Evolutionary conservation across 441 rosid species (phyloP).

Genomic region (Erysimum pusillum): DNA sequence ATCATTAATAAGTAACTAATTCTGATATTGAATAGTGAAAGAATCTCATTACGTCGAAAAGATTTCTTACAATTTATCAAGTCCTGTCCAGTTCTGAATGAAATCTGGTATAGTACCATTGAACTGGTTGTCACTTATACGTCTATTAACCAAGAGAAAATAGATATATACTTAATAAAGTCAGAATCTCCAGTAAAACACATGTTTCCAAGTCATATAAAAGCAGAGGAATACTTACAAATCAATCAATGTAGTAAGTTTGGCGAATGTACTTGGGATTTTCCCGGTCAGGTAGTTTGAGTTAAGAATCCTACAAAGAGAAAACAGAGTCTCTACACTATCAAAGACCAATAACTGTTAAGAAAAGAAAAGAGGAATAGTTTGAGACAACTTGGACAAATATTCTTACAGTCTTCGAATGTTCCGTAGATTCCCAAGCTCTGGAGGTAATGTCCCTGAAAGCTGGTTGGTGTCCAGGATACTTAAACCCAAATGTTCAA

Average conservation of each 20-base stretch:
- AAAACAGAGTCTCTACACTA: constrained; percentile 19
- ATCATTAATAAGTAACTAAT: constrained; percentile 2
- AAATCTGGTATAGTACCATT: constrained; percentile 57
- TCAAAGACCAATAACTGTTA: neutral
- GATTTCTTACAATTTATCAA: constrained; percentile 53
- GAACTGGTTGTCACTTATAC: constrained; percentile 59
- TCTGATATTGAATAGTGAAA: neutral
- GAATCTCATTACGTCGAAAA: neutral
- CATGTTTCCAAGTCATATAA: neutral
- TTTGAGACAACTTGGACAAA: neutral
- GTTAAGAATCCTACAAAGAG: constrained; percentile 50
- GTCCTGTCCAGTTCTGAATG: constrained; percentile 57
- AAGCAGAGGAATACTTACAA: constrained; percentile 48
- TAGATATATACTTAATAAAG: too few species aligned
- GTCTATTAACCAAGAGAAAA: constrained; percentile 39
- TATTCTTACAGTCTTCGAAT: constrained; percentile 54
- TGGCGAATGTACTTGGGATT: constrained; percentile 64
- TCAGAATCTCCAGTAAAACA: neutral
- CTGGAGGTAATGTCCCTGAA: constrained; percentile 61
- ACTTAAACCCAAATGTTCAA: constrained; percentile 37
- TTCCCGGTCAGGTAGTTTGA: constrained; percentile 66
- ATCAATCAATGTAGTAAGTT: constrained; percentile 52
- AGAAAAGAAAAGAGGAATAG: neutral
- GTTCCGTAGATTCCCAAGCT: constrained; percentile 57
- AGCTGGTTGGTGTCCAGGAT: constrained; percentile 55